Evolutionary conservation across 148 eudicot species (phyloP), one percentile per base, ranked within the genome.

Genomic region (Mesembryanthemum crystallinum): DNA sequence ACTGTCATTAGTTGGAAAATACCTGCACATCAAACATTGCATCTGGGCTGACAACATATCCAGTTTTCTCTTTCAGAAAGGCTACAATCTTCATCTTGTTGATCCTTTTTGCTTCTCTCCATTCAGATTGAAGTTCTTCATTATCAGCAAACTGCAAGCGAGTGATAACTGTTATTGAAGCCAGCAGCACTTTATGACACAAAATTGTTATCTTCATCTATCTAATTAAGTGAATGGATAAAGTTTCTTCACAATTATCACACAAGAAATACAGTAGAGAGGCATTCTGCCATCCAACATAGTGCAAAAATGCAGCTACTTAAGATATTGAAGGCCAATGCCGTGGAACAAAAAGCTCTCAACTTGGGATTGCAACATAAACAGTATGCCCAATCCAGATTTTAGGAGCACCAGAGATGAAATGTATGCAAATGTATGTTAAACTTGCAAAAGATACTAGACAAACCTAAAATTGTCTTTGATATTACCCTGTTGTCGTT

Each of bases 11-110:
- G 28, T 55, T 64, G 45, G 64, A 78, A 77, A 35, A 67, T 39
- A 94, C 98, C 94, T 94, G 98, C 77, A 91, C 85, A 80, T 94
- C 98, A 81, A 94, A 94, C 97, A 94, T 94, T 72, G 95, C 97
- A 80, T 91, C 98, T 69, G 97, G 97, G 83, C 85, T 87, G 81
- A 94, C 87, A 63, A 87, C 58, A 80, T 94, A 91, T 61, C 97
- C 97, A 13, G 98, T 94, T 78, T 83, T 89, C 73, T 91, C 91
- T 86, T 75, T 87, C 67, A 94, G 58, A 74, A 87, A 87, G 65
- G 86, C 82, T 30, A 83, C 97, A 81, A 84, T 87, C 88, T 87
- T 91, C 79, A 88, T 76, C 79, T 94, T 94, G 86, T 94, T 94
- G 64, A 76, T 85, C 82, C 85, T 85, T 86, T 94, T 93, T 71